These are phyloP conservation scores for Hortiboletus rubellus DNA, from an alignment of 1,284 basidiomycete species.

Conservation along the genomic window DNA sequence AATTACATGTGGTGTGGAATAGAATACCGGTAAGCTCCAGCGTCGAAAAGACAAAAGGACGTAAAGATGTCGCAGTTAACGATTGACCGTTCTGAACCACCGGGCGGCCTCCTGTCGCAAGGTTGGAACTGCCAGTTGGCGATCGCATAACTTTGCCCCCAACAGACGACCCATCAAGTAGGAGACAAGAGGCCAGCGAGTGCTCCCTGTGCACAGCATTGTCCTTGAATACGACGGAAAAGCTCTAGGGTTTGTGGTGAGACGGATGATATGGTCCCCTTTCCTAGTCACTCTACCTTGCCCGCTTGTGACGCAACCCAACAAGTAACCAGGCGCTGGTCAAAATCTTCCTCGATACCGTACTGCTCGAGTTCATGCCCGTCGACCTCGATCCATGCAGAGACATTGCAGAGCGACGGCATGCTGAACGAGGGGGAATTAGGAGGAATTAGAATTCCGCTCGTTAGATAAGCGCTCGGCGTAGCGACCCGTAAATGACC, in stretches of 20 bases:
- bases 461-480: too few relatives aligned
- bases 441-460: neutral
- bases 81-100: neutral
- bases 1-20: neutral
- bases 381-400: slow-evolving; percentile 38
- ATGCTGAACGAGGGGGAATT: slow-evolving; percentile 10
- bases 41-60: slow-evolving; percentile 32
- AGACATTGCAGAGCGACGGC: slow-evolving; percentile 29
- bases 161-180: slow-evolving; percentile 20
- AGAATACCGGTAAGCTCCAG: slow-evolving; percentile 36
- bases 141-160: slow-evolving; percentile 4
- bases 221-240: slow-evolving; percentile 25
- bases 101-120: slow-evolving; percentile 1
- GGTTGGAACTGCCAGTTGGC: neutral
- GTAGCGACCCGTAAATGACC: neutral
- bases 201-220: slow-evolving; percentile 6
- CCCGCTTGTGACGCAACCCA: slow-evolving; percentile 41
- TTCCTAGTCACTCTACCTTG: slow-evolving; percentile 32
- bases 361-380: slow-evolving; percentile 32
- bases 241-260: slow-evolving; percentile 9
- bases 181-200: slow-evolving; percentile 13
- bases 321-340: slow-evolving; percentile 32
- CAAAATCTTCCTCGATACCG: slow-evolving; percentile 26
- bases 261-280: slow-evolving; percentile 1
- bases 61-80: slow-evolving; percentile 19